Conservation (phyloP, 768 basidiomycete genomes). For the Tylopilus intermedius region DNA sequence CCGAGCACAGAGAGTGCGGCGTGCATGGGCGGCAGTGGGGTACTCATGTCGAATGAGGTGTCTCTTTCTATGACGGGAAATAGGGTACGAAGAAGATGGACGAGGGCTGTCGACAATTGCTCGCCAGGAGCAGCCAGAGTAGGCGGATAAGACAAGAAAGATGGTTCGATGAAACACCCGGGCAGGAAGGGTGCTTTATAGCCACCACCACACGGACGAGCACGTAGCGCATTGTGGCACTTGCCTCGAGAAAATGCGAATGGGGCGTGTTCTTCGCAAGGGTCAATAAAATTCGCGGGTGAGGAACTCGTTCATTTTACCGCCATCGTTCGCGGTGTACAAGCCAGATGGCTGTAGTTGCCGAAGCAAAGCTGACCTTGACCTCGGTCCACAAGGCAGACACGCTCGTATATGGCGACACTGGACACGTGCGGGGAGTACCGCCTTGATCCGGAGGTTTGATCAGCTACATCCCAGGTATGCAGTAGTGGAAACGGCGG, state of each 20-base stretch:
- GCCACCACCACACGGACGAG: slow-evolving; percentile 9
- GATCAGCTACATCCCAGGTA: slow-evolving; percentile 15
- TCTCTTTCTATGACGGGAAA: slow-evolving; percentile 8
- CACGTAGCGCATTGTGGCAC: slow-evolving; percentile 10
- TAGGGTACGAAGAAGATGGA: slow-evolving; percentile 6
- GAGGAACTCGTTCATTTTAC: slow-evolving; percentile 3
- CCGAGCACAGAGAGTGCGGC: slow-evolving; percentile 34
- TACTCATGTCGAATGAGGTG: slow-evolving; percentile 22
- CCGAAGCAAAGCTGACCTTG: slow-evolving; percentile 15
- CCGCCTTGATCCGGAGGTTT: slow-evolving; percentile 15
- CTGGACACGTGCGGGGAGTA: slow-evolving; percentile 14
- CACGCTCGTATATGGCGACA: slow-evolving; percentile 3
- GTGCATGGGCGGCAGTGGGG: slow-evolving; percentile 32
- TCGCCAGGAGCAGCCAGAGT: slow-evolving; percentile 29
- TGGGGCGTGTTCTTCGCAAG: slow-evolving; percentile 30
- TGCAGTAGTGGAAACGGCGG: not conserved
- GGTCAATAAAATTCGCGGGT: slow-evolving; percentile 16
- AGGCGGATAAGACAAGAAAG: slow-evolving; percentile 41
- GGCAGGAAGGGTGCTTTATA: slow-evolving; percentile 25
- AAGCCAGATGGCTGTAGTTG: slow-evolving; percentile 9
- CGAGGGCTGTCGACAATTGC: slow-evolving; percentile 10
- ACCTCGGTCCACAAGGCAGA: slow-evolving; percentile 10
- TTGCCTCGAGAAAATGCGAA: slow-evolving; percentile 23
- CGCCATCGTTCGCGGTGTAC: slow-evolving; percentile 11
- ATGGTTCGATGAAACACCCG: slow-evolving; percentile 25